Percentiles rank a stretch among this genome's conserved stretches.
Evolutionary conservation across 805 yeast genomes (phyloP).

Genomic region (Yarrowia phangngaensis): DNA sequence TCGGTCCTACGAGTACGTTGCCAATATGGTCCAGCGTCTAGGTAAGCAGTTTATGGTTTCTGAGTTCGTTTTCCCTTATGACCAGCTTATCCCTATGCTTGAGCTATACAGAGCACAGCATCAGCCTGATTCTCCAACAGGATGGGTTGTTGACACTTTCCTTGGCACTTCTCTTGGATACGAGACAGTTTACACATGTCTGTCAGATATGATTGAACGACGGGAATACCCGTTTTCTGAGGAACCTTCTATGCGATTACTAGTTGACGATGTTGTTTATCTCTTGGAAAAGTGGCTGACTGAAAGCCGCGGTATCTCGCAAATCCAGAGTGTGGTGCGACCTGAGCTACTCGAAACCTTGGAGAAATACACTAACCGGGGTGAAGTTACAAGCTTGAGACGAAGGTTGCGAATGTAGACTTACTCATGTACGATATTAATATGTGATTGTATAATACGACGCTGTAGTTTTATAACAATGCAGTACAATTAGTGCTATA

Average conservation of each 20-base stretch:
- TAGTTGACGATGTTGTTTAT: constrained; percentile 36
- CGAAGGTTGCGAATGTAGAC: constrained; percentile 23
- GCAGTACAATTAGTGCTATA: too few relatives aligned
- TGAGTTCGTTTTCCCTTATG: constrained; percentile 77
- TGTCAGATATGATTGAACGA: constrained; percentile 36
- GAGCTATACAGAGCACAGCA: constrained; percentile 52
- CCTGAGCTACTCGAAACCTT: constrained; percentile 7
- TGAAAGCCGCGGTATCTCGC: constrained; percentile 27
- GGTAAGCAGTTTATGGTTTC: constrained; percentile 65
- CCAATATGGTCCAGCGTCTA: constrained; percentile 43
- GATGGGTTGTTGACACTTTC: constrained; percentile 43
- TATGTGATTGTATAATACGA: too few relatives aligned
- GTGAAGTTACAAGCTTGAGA: constrained; percentile 9
- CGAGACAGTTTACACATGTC: constrained; percentile 35
- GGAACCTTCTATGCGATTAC: constrained; percentile 28
- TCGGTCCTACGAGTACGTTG: constrained; percentile 41
- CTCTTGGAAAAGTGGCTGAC: constrained; percentile 33
- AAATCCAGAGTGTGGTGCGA: constrained; percentile 8
- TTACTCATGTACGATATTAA: constrained; percentile 17
- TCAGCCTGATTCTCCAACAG: constrained; percentile 42
- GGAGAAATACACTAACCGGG: constrained; percentile 13
- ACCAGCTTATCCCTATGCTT: constrained; percentile 62
- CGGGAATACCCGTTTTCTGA: constrained; percentile 38
- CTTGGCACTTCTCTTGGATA: constrained; percentile 38
- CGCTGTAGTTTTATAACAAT: too few relatives aligned